Conservation (phyloP, 768 basidiomycete genomes). For the Mycena pura region DNA sequence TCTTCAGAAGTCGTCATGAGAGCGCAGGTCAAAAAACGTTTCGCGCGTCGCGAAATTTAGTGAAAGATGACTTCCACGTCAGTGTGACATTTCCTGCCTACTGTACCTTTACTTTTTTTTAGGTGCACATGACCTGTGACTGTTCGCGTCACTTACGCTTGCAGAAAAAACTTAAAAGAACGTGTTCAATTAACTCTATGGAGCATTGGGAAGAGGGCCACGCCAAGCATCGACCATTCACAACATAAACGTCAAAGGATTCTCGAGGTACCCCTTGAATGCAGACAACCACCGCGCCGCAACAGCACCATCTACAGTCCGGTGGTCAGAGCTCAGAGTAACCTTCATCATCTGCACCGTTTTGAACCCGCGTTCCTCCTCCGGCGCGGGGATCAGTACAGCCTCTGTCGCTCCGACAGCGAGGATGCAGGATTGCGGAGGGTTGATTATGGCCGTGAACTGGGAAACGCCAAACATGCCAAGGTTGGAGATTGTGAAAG, state of each 20-base stretch:
- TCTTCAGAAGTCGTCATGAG: too few species aligned
- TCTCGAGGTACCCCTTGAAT: constrained; percentile 96
- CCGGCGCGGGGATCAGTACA: constrained; percentile 85
- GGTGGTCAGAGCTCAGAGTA: constrained; percentile 93
- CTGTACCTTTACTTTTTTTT: too few species aligned
- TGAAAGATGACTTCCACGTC: too few species aligned
- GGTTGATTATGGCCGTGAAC: constrained; percentile 99
- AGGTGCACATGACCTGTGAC: not conserved
- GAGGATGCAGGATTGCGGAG: constrained; percentile 97
- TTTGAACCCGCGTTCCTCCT: constrained; percentile 96
- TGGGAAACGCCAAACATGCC: constrained; percentile 97
- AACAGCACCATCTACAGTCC: constrained; percentile 95
- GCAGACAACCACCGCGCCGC: constrained; percentile 91
- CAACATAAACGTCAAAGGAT: constrained; percentile 96
- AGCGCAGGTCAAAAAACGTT: too few species aligned
- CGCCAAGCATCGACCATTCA: constrained; percentile 47
- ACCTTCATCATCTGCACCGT: constrained; percentile 92
- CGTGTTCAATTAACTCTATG: constrained; percentile 19
- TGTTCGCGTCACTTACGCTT: too few species aligned
- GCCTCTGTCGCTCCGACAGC: constrained; percentile 89
- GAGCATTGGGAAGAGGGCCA: constrained; percentile 10
- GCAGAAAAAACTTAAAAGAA: too few species aligned
- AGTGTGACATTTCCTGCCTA: too few species aligned
- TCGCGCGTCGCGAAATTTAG: too few species aligned
- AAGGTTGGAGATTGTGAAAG: constrained; percentile 98